phyloP scores from a whole-genome alignment of 306 rosid species.

The Luffa acutangula region DNA sequence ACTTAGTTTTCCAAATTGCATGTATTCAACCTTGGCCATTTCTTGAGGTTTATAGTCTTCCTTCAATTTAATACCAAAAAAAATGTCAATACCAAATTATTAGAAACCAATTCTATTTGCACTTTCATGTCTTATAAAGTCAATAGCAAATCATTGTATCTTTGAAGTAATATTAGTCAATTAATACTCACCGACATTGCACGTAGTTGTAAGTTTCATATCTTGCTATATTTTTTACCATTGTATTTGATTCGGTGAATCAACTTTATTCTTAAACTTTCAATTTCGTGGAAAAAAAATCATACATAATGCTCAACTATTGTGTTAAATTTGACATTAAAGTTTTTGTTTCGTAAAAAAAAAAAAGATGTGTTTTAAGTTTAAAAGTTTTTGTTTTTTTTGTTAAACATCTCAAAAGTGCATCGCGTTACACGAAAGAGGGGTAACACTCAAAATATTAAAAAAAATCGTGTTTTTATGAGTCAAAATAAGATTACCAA shows the following conservation, averaged over 20 bases:
- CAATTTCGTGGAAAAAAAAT: too few relatives aligned
- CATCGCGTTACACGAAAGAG: not conserved
- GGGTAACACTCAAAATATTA: not conserved
- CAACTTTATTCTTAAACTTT: too few relatives aligned
- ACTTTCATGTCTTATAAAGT: not conserved
- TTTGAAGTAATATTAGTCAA: not conserved
- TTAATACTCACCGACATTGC: not conserved
- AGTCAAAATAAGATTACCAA: not conserved
- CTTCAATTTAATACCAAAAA: not conserved
- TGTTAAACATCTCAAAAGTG: too few relatives aligned
- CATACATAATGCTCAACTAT: too few relatives aligned
- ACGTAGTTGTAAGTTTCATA: too few relatives aligned
- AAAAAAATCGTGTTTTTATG: not conserved
- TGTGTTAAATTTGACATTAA: too few relatives aligned
- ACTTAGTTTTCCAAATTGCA: constrained; percentile 6
- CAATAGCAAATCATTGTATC: not conserved
- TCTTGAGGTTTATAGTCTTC: not conserved
- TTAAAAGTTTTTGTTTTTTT: too few relatives aligned
- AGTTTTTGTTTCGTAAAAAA: too few relatives aligned
- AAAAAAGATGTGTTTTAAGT: too few relatives aligned
- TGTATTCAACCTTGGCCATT: not conserved
- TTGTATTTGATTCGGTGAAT: too few relatives aligned
- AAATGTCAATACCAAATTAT: not conserved
- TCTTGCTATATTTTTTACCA: too few relatives aligned
- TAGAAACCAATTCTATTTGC: not conserved